A percentile compares a stretch with the other conserved stretches of the same genome.
These are phyloP conservation scores for Calonectria pauciramosa DNA, from an alignment of 2,329 filamentous ascomycete genomes.

Conservation along the genomic window DNA sequence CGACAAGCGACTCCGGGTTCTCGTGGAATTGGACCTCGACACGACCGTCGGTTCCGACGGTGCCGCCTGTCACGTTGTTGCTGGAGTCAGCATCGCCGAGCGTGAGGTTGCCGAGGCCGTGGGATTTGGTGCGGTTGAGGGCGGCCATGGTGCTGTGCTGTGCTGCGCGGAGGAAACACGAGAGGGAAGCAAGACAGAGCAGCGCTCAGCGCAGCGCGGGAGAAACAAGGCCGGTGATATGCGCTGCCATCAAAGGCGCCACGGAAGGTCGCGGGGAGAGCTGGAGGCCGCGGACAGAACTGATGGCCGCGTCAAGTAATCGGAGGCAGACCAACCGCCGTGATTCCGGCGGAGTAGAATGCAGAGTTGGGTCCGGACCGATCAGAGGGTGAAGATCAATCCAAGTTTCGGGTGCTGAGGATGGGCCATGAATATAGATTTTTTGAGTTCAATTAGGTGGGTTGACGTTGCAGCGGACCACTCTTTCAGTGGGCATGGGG, in stretches of 20 bases:
- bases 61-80: conserved; percentile 40
- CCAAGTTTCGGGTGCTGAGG: background rate
- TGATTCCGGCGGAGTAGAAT: background rate
- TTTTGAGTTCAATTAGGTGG: conserved; percentile 7
- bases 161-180: background rate
- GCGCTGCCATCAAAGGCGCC: background rate
- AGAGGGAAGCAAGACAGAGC: background rate
- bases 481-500: background rate
- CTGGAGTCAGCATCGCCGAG: conserved; percentile 38
- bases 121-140: conserved; percentile 46
- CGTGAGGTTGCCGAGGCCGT: conserved; percentile 44
- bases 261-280: background rate
- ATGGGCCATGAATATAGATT: background rate
- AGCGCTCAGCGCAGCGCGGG: background rate
- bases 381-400: background rate
- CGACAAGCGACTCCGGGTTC: conserved; percentile 42
- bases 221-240: background rate
- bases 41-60: conserved; percentile 48
- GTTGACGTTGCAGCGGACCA: background rate
- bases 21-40: conserved; percentile 49
- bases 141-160: conserved; percentile 44
- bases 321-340: background rate
- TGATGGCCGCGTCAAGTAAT: background rate
- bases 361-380: background rate
- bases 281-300: no score